Conservation (phyloP, 1,284 basidiomycete species). For the Farysia itapuensis region DNA sequence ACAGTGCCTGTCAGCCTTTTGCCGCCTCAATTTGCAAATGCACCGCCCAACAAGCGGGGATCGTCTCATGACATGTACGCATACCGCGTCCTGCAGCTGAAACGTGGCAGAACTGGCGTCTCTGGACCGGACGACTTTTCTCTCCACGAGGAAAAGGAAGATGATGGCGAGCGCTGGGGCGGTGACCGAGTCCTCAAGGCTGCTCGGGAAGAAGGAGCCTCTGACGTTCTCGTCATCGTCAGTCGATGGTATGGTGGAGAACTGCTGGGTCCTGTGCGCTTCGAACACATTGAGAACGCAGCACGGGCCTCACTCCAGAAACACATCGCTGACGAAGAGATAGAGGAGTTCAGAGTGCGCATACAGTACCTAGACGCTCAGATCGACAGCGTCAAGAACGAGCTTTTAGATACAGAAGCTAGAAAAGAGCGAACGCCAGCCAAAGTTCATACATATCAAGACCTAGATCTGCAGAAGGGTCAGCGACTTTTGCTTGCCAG, state of each 20-base stretch:
- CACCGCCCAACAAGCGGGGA: constrained; percentile 34
- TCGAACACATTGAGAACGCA: constrained; percentile 75
- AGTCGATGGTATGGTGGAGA: constrained; percentile 72
- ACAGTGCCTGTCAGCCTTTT: constrained; percentile 36
- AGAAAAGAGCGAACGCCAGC: neutral
- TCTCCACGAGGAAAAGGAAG: constrained; percentile 48
- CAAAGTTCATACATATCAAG: constrained; percentile 31
- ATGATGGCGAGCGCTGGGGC: constrained; percentile 57
- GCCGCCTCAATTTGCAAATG: constrained; percentile 44
- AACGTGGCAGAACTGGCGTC: constrained; percentile 43
- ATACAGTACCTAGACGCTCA: constrained; percentile 37
- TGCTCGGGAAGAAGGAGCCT: constrained; percentile 46
- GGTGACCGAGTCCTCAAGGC: constrained; percentile 43
- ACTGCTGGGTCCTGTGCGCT: constrained; percentile 71
- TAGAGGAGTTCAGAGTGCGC: constrained; percentile 25
- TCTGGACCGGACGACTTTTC: constrained; percentile 53
- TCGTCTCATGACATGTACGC: constrained; percentile 57
- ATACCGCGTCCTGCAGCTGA: constrained; percentile 48
- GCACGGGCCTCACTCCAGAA: constrained; percentile 71
- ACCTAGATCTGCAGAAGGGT: constrained; percentile 34
- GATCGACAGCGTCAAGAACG: constrained; percentile 6
- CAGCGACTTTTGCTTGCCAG: constrained; percentile 38
- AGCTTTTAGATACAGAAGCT: neutral
- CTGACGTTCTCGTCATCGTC: constrained; percentile 53
- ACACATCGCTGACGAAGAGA: constrained; percentile 67